phyloP scores from a whole-genome alignment of 2,329 filamentous ascomycete species.

The Botrytis fragariae region DNA sequence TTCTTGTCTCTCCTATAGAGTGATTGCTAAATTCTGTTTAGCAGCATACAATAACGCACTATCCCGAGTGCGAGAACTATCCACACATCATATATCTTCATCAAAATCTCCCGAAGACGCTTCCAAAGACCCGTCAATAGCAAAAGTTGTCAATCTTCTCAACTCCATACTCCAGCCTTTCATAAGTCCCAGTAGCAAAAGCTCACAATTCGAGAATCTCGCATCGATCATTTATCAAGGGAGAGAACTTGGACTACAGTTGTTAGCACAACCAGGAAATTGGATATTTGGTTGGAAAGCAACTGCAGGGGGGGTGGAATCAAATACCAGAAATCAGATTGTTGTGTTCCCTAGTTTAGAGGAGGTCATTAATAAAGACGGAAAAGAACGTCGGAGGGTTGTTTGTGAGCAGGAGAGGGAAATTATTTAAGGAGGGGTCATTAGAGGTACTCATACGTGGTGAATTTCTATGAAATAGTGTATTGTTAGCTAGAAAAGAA shows the following conservation, averaged over 20 bases:
- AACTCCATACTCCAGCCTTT: conserved; percentile 4
- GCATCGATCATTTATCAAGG: conserved; percentile 16
- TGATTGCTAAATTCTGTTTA: neutral
- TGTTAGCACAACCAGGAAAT: conserved; percentile 16
- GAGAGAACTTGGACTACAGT: conserved; percentile 6
- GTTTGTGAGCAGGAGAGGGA: conserved; percentile 7
- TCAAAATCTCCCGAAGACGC: neutral
- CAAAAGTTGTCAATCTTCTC: neutral
- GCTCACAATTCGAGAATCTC: conserved; percentile 16
- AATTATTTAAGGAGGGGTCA: no score
- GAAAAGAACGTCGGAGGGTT: neutral
- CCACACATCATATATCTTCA: neutral
- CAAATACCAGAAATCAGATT: neutral
- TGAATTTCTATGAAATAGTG: no score
- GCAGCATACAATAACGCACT: neutral
- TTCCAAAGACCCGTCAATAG: neutral
- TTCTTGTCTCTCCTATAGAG: neutral
- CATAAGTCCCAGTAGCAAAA: neutral
- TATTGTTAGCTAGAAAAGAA: no score
- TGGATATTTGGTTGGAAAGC: conserved; percentile 13
- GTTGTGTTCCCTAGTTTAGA: conserved; percentile 15
- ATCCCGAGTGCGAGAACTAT: conserved; percentile 12
- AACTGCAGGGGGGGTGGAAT: neutral
- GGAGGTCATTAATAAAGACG: neutral
- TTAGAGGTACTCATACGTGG: no score